Evolutionary conservation across 1,284 basidiomycete genomes (phyloP).

Genomic region (Erythrobasidium hasegawianum): DNA sequence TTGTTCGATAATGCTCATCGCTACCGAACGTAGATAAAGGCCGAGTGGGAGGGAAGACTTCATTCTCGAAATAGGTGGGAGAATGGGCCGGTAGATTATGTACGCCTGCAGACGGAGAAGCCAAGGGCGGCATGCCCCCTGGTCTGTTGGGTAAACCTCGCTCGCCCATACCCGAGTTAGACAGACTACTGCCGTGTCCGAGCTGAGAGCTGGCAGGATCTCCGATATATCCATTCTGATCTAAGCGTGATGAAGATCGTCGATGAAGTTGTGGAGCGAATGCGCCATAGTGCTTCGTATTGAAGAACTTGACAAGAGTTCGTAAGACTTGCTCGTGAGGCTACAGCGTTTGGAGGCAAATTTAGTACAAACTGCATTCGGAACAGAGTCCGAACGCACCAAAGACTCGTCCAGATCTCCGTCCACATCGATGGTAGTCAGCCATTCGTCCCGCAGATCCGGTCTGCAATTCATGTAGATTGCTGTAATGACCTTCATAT

Average conservation of each 20-base stretch:
- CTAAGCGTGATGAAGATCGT: constrained; percentile 35
- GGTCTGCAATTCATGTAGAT: constrained; percentile 97
- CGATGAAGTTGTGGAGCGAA: constrained; percentile 45
- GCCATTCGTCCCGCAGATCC: constrained; percentile 95
- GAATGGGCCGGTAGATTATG: constrained; percentile 28
- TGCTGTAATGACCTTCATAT: constrained; percentile 99
- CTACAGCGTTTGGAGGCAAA: too few species aligned
- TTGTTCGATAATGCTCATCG: constrained; percentile 38
- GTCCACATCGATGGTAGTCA: constrained; percentile 88
- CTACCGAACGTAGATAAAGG: constrained; percentile 47
- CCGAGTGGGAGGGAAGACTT: constrained; percentile 54
- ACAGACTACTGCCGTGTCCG: constrained; percentile 7
- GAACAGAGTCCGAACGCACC: too few species aligned
- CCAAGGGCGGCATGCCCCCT: constrained; percentile 33
- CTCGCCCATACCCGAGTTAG: constrained; percentile 33
- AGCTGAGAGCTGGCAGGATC: neutral
- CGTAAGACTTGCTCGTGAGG: constrained; percentile 95
- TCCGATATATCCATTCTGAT: constrained; percentile 14
- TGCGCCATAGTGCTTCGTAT: constrained; percentile 46
- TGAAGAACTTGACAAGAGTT: constrained; percentile 90
- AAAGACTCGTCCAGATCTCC: constrained; percentile 67
- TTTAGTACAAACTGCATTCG: too few species aligned
- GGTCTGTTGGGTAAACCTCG: constrained; percentile 13
- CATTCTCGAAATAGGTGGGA: constrained; percentile 49
- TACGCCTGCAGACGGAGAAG: constrained; percentile 43